Evolutionary conservation across 495 filamentous ascomycete genomes (phyloP).

Genomic region (Penicillium silybi): DNA sequence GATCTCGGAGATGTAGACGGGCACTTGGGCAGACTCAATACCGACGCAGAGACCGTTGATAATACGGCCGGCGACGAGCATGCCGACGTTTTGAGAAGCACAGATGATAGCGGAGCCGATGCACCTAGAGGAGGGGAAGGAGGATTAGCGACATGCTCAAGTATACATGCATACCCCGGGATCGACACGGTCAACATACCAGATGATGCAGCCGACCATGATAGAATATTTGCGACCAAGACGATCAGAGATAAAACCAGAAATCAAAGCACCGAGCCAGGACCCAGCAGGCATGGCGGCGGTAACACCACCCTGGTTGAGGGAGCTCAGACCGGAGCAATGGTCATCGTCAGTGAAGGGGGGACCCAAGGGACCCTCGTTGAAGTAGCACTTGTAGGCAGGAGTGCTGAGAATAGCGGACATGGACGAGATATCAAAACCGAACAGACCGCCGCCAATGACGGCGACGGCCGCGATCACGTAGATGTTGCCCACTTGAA

Average conservation of each 20-base stretch:
- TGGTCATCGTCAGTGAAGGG: conserved; percentile 27
- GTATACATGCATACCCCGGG: neutral
- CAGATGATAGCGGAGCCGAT: conserved; percentile 67
- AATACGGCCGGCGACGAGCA: conserved; percentile 70
- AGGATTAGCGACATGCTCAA: neutral
- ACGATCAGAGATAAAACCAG: conserved; percentile 63
- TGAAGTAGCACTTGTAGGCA: conserved; percentile 63
- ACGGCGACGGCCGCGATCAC: conserved; percentile 72
- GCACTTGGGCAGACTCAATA: conserved; percentile 76
- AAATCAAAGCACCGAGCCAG: conserved; percentile 66
- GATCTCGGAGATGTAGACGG: conserved; percentile 76
- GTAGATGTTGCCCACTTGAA: conserved; percentile 63
- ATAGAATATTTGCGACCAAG: conserved; percentile 67
- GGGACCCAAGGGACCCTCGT: conserved; percentile 38
- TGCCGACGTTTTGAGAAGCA: conserved; percentile 69
- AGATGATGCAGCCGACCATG: conserved; percentile 60
- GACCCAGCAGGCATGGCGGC: conserved; percentile 74
- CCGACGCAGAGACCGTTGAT: conserved; percentile 78
- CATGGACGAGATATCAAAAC: conserved; percentile 81
- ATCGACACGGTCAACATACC: conserved; percentile 35
- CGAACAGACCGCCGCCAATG: conserved; percentile 76
- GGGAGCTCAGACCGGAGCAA: conserved; percentile 47
- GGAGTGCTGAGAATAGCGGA: conserved; percentile 51
- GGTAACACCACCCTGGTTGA: conserved; percentile 58
- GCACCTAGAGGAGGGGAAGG: conserved; percentile 29